Evolutionary conservation across 805 yeast genomes (phyloP).

Genomic region (Lachancea dasiensis): DNA sequence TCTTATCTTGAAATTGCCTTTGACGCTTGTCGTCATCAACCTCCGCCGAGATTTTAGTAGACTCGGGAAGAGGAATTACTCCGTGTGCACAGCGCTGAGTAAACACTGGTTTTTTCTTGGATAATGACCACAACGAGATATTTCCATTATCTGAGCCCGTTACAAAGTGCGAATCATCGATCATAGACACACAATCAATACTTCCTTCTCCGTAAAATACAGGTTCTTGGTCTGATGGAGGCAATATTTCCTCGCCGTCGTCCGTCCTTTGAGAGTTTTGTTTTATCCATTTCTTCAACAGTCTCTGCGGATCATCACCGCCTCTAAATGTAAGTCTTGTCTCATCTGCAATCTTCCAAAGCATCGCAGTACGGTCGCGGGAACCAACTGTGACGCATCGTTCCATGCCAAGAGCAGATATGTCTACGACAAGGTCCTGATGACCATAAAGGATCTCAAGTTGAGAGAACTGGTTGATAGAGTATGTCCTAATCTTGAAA

Average conservation of each 20-base stretch:
- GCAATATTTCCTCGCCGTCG: constrained; percentile 27
- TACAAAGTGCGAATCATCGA: constrained; percentile 86
- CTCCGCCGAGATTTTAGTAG: constrained; percentile 53
- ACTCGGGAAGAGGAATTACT: constrained; percentile 41
- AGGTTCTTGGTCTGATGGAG: constrained; percentile 31
- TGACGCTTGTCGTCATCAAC: constrained; percentile 31
- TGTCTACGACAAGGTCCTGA: constrained; percentile 81
- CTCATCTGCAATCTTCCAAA: constrained; percentile 96
- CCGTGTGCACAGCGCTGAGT: constrained; percentile 77
- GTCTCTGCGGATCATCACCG: constrained; percentile 56
- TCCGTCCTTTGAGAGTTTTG: constrained; percentile 28
- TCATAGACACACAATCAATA: constrained; percentile 83
- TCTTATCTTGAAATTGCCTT: constrained; percentile 51
- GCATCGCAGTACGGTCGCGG: constrained; percentile 89
- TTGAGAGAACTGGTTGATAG: constrained; percentile 80
- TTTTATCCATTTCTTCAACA: constrained; percentile 34
- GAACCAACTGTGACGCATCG: constrained; percentile 95
- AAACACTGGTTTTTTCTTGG: constrained; percentile 81
- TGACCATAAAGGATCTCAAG: constrained; percentile 92
- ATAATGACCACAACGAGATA: constrained; percentile 81
- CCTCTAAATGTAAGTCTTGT: constrained; percentile 90
- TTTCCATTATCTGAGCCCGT: constrained; percentile 96
- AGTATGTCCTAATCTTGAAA: constrained; percentile 79
- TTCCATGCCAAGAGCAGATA: constrained; percentile 75
- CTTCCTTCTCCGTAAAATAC: constrained; percentile 70